Base-by-base conservation (phyloP, 352 stramenopile genomes). In the Phytopythium litorale region DNA sequence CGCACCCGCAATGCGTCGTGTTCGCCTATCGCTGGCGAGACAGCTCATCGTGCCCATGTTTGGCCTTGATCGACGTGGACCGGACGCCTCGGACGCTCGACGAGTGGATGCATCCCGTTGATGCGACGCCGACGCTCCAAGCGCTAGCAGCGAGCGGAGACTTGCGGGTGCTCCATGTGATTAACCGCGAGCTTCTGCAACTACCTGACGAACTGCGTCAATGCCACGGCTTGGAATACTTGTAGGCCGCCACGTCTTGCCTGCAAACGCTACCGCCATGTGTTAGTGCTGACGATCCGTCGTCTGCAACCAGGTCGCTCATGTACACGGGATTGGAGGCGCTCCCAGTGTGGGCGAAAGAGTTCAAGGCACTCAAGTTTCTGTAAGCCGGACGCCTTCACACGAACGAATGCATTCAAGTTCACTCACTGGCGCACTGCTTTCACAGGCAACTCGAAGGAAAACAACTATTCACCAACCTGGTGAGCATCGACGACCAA, bases 121-220 rank as follows among this genome's bases (percentile, higher is more conserved):
- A 73, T 12, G 56, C 64, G 16, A 69, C 68, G 0, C 60, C 70
- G 11, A 54, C 55, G 0, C 70, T 79, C 1, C 58, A 73, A 23
- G 43, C 37, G 0, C 56, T 81, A 1, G 57, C 72, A 21, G 25
- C 38, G 0, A 62, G 74, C 6, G 74, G 78, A 21, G 60, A 73
- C 30, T 63, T 86, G 16, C 61, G 62, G 12, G 67, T 73, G 0
- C 61, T 86, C n/a, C 76, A 79, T 7, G 23, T 86, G 15, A 73
- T 79, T 32, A 83, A 84, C 30, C 66, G 68, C 0, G 56, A 45
- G 0, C 30, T 88, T 7, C 19, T 58, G 2, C 53, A 60, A 19
- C 48, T 62, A 23, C 74, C 76, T 5, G 45, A 57, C 0, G 58
- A 79, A 33, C 49, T 88, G 7, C 37, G 66, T 12, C 49, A 53